Evolutionary conservation across 805 yeast genomes (phyloP), one percentile per base, ranked within the genome.

Genomic region (Myxozyma neglecta): DNA sequence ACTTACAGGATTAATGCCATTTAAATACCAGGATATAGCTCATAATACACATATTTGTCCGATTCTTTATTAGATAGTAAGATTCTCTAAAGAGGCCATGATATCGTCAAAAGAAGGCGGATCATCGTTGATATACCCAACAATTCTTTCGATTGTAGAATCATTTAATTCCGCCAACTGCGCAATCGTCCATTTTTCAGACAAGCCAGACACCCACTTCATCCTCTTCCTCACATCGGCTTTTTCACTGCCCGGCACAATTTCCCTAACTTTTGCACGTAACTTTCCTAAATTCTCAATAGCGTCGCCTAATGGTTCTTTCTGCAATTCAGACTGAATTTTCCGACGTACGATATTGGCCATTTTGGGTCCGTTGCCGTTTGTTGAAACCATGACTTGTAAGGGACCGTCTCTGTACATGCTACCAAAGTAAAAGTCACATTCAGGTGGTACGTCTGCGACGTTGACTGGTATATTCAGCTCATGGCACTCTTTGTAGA

Each of bases 341-440:
- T 81, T 81, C 58, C 81, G 79, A 24, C 86, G 81, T 57, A 89
- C 85, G 43, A 83, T 75, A 60, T 83, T 80, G 55, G 90, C 86
- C 68, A 89, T 80, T 57, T 94, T 75, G 0, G 96, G 96, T 1
- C 92, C 86, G 68, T 85, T 83, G 3, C 96, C 96, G 72, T 88
- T 89, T 11, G 96, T 88, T 44, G 90, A 84, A 13, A 89, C 87
- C 92, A 89, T 86, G 43, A 89, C 80, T 71, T 89, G 94, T 53
- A 89, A 75, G 14, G 85, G 83, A 14, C 92, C 94, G 65, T 82
- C 83, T 69, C 88, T 80, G 72, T 83, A 85, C 76, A 87, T 85
- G 29, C 92, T 83, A 1, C 96, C 96, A 73, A 89, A 89, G 75
- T 88, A 89, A 73, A 88, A 89, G 73, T 89, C 96, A 76, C 96